Conservation (phyloP, 176 grass and related monocot genomes). For the Miscanthus lutarioriparius region DNA sequence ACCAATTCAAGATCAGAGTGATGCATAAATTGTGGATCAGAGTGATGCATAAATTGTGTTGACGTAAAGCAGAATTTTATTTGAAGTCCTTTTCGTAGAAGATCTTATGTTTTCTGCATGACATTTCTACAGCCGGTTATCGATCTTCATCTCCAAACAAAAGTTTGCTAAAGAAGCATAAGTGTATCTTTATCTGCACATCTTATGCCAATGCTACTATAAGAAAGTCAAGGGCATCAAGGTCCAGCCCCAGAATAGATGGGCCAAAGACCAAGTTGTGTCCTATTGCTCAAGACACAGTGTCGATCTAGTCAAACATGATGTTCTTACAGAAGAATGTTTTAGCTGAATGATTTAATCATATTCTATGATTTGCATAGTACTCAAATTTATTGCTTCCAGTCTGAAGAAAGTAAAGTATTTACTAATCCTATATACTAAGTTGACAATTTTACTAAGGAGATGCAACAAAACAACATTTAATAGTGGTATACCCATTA, state of each 20-base stretch:
- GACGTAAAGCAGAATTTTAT: neutral
- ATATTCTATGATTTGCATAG: neutral
- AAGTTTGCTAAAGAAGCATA: neutral
- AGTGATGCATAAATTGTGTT: neutral
- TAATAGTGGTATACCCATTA: constrained; percentile 60
- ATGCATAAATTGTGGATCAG: neutral
- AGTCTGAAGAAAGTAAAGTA: constrained; percentile 9
- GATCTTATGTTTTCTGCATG: constrained; percentile 8
- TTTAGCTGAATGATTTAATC: neutral
- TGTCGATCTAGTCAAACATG: neutral
- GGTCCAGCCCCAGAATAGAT: neutral
- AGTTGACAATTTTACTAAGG: neutral
- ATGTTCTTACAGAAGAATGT: neutral
- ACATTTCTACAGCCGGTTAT: neutral
- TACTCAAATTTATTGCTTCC: neutral
- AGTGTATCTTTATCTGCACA: neutral
- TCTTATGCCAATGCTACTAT: neutral
- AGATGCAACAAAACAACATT: neutral
- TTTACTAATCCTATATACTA: neutral
- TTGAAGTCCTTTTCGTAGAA: neutral
- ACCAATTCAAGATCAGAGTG: neutral
- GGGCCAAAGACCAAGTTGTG: neutral
- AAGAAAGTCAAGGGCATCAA: neutral
- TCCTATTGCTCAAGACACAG: neutral
- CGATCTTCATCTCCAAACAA: neutral